These are phyloP conservation scores for Schizochytrium sp. DNA, from an alignment of 108 stramenopile species.

Conservation along the genomic window DNA sequence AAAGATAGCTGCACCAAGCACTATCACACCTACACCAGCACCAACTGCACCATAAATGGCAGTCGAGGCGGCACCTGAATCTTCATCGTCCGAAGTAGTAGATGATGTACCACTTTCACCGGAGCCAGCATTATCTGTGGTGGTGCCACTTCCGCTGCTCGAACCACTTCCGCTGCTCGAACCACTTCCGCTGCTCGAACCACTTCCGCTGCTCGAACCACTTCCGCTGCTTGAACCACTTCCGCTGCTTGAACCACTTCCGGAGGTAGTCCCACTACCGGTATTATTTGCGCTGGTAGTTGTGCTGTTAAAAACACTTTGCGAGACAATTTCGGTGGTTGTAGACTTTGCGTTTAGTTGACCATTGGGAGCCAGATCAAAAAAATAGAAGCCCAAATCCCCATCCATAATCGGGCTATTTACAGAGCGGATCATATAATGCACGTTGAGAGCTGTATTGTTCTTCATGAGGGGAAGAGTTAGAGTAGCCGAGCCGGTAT, in stretches of 20 bases:
- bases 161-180: no score
- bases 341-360: background rate
- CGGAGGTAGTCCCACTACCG: no score
- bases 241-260: no score
- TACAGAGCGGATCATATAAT: constrained; percentile 40
- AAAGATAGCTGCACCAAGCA: background rate
- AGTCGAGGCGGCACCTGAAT: background rate
- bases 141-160: no score
- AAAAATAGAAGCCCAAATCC: constrained; percentile 14
- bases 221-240: no score
- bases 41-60: background rate
- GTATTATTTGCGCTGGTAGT: background rate
- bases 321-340: background rate
- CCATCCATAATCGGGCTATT: background rate
- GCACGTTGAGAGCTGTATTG: background rate
- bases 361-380: background rate
- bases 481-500: background rate
- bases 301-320: no score
- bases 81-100: background rate
- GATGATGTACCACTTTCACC: background rate
- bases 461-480: constrained; percentile 5
- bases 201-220: no score
- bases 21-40: background rate
- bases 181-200: no score
- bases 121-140: no score